These are phyloP conservation scores for Pseudocercospora crystallina DNA, from an alignment of 2,329 filamentous ascomycete species.

Conservation along the genomic window DNA sequence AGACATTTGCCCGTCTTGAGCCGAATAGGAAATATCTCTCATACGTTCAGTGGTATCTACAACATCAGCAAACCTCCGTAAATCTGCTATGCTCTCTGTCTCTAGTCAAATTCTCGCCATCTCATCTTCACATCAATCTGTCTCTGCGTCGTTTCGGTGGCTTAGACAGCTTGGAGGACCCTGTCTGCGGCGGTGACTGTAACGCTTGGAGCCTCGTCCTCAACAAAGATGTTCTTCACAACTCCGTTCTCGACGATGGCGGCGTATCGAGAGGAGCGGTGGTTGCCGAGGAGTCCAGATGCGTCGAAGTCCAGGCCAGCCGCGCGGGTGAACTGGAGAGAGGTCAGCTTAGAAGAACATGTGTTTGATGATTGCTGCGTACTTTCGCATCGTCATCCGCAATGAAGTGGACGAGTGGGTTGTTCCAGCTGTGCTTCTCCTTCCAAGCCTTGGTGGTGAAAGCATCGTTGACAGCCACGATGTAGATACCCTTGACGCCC, in stretches of 20 bases:
- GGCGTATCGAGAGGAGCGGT: constrained; percentile 27
- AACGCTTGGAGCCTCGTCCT: constrained; percentile 28
- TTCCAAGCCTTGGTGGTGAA: constrained; percentile 31
- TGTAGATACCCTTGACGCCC: constrained; percentile 30
- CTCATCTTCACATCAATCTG: neutral
- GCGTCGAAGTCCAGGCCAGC: constrained; percentile 28
- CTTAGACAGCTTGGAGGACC: constrained; percentile 22
- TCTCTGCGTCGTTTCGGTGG: neutral
- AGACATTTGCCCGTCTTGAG: neutral
- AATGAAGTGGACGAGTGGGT: constrained; percentile 27
- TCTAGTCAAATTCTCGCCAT: neutral
- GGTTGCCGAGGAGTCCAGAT: constrained; percentile 26
- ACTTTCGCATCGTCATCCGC: constrained; percentile 28
- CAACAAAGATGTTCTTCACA: constrained; percentile 26
- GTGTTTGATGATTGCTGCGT: too few relatives aligned
- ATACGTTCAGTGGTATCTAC: neutral
- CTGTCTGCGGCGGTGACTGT: constrained; percentile 26
- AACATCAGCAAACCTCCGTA: neutral
- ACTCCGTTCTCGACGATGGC: constrained; percentile 26
- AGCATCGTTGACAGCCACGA: constrained; percentile 30
- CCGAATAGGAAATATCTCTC: neutral
- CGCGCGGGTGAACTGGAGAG: constrained; percentile 24
- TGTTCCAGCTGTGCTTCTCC: constrained; percentile 26
- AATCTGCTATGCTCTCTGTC: too few relatives aligned
- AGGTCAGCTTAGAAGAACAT: neutral